A percentile compares a stretch with the other conserved stretches of the same genome.
Conservation (phyloP, 2,329 filamentous ascomycete genomes). For the Dothiorella sarmentorum region DNA sequence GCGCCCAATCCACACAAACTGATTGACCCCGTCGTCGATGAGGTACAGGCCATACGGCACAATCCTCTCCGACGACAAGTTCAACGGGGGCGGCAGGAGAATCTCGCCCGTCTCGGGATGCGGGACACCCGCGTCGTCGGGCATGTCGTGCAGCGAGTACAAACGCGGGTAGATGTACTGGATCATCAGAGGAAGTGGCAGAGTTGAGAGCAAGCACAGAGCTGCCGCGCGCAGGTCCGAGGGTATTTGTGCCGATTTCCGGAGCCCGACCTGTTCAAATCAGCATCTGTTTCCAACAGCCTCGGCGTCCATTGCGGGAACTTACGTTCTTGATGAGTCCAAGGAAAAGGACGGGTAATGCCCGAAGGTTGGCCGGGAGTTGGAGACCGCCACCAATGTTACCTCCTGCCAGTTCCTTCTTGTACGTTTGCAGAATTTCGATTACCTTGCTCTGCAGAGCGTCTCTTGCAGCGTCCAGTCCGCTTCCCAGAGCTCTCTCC, state of each 20-base stretch:
- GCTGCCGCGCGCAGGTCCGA: constrained; percentile 91
- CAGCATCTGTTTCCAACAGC: not conserved
- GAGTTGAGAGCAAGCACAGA: constrained; percentile 87
- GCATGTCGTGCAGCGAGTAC: constrained; percentile 94
- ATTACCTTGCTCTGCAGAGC: constrained; percentile 86
- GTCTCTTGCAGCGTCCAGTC: constrained; percentile 86
- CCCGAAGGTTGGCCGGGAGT: constrained; percentile 88
- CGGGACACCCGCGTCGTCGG: constrained; percentile 82
- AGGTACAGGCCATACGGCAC: constrained; percentile 90
- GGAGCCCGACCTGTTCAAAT: constrained; percentile 61
- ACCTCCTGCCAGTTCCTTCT: constrained; percentile 92
- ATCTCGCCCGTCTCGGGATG: constrained; percentile 86
- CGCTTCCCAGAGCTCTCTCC: constrained; percentile 78
- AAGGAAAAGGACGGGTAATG: constrained; percentile 84
- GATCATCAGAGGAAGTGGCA: constrained; percentile 83
- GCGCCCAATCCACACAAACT: constrained; percentile 94
- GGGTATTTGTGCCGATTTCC: constrained; percentile 89
- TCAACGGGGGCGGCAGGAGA: constrained; percentile 76
- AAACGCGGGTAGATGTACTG: constrained; percentile 69
- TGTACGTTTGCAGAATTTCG: constrained; percentile 90
- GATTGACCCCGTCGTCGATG: constrained; percentile 94
- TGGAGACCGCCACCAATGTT: constrained; percentile 86
- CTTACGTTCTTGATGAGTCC: constrained; percentile 92
- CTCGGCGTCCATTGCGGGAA: constrained; percentile 16
- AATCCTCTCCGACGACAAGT: constrained; percentile 83